Evolutionary conservation across 805 yeast genomes (phyloP).

Genomic region (Nakazawaea ambrosiae): DNA sequence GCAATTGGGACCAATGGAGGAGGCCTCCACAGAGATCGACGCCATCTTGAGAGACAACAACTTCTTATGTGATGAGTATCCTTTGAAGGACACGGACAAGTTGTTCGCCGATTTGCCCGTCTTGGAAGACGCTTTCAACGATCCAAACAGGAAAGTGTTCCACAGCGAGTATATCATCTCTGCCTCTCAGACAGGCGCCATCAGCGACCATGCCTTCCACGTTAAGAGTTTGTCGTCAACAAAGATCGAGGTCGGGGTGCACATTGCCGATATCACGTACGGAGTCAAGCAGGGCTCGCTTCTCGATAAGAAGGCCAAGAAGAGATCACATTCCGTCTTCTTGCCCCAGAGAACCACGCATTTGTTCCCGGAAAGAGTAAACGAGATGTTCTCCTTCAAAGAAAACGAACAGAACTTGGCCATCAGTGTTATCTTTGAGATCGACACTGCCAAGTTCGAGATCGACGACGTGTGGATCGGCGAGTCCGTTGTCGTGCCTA

Average conservation of each 20-base stretch:
- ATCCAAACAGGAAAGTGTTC: constrained; percentile 42
- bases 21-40: constrained; percentile 71
- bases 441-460: constrained; percentile 65
- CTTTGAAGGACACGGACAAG: constrained; percentile 26
- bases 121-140: constrained; percentile 30
- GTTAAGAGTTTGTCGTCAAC: constrained; percentile 56
- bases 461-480: constrained; percentile 74
- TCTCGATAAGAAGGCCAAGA: constrained; percentile 83
- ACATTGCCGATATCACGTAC: constrained; percentile 72
- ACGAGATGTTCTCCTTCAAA: constrained; percentile 52
- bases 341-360: constrained; percentile 70
- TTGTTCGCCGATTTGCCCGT: constrained; percentile 31
- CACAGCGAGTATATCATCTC: constrained; percentile 57
- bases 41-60: constrained; percentile 86
- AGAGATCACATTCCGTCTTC: constrained; percentile 83
- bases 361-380: constrained; percentile 61
- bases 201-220: constrained; percentile 76
- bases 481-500: constrained; percentile 64
- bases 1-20: constrained; percentile 76
- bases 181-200: constrained; percentile 47
- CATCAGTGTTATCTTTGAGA: constrained; percentile 70
- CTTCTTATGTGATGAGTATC: constrained; percentile 74
- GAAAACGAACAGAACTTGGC: constrained; percentile 58
- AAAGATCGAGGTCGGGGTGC: constrained; percentile 77
- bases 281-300: constrained; percentile 66